Conservation (phyloP, 2,329 filamentous ascomycete genomes). For the Colletotrichum navitas region DNA sequence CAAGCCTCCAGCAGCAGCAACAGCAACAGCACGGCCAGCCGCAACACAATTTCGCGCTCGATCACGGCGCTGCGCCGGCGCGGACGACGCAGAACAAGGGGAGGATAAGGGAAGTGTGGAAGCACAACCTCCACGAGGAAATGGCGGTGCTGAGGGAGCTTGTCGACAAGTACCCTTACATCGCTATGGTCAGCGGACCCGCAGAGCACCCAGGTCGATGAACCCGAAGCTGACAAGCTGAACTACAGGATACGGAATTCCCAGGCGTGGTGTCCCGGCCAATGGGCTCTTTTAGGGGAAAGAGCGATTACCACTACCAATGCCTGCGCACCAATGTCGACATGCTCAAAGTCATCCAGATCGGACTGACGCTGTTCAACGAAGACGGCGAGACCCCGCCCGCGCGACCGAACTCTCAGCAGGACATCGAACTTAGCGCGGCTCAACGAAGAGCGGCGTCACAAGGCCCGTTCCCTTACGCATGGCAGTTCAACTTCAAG, state of each 20-base stretch:
- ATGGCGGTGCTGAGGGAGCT: slow-evolving; percentile 86
- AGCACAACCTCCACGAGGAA: slow-evolving; percentile 89
- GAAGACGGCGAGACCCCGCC: slow-evolving; percentile 89
- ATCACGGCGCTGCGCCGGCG: slow-evolving; percentile 48
- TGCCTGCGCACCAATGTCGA: slow-evolving; percentile 97
- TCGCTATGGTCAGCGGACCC: slow-evolving; percentile 85
- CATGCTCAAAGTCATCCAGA: slow-evolving; percentile 96
- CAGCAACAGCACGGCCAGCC: slow-evolving; percentile 69
- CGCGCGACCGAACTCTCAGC: slow-evolving; percentile 68
- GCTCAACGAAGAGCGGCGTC: slow-evolving; percentile 55
- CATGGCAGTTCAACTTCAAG: slow-evolving; percentile 99
- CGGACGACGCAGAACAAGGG: slow-evolving; percentile 77
- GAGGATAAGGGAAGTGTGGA: slow-evolving; percentile 96
- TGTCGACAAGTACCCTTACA: slow-evolving; percentile 92
- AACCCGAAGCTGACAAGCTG: slow-evolving; percentile 32
- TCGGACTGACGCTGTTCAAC: slow-evolving; percentile 94
- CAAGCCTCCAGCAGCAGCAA: slow-evolving; percentile 68
- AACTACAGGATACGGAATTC: slow-evolving; percentile 89
- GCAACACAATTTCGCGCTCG: slow-evolving; percentile 45
- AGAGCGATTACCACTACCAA: slow-evolving; percentile 99
- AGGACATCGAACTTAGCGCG: slow-evolving; percentile 55
- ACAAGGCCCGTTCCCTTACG: slow-evolving; percentile 77
- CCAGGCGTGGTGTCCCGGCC: slow-evolving; percentile 96
- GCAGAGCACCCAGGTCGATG: neutral
- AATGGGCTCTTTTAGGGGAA: slow-evolving; percentile 93